phyloP scores from a whole-genome alignment of 805 yeast genomes.

The Ogataea nakhonphanomensis region DNA sequence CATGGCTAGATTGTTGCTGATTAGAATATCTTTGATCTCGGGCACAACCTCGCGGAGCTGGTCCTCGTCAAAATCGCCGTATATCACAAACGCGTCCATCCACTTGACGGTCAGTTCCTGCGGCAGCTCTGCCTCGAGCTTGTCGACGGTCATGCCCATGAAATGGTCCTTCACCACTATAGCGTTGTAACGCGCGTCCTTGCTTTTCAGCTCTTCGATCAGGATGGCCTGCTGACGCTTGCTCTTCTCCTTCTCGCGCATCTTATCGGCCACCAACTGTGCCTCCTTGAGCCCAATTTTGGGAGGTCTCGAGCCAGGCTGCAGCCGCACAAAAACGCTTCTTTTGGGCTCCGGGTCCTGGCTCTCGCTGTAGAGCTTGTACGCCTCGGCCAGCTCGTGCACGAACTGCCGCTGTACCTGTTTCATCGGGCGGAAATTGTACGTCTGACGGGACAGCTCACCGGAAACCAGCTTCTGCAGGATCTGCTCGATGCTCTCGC shows the following conservation, averaged over 20 bases:
- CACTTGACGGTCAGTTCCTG: constrained; percentile 35
- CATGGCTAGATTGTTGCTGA: constrained; percentile 45
- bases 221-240: constrained; percentile 28
- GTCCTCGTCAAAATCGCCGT: constrained; percentile 34
- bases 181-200: constrained; percentile 43
- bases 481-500: constrained; percentile 55
- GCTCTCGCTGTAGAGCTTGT: constrained; percentile 59
- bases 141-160: constrained; percentile 49
- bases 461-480: constrained; percentile 48
- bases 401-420: constrained; percentile 65
- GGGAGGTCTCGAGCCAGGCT: constrained; percentile 37
- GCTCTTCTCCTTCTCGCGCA: constrained; percentile 26
- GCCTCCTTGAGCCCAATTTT: constrained; percentile 45
- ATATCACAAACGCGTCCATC: constrained; percentile 40
- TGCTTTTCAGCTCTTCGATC: constrained; percentile 24
- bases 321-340: constrained; percentile 57
- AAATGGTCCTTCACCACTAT: constrained; percentile 51
- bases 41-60: constrained; percentile 39
- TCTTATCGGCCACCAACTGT: constrained; percentile 32
- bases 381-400: constrained; percentile 62
- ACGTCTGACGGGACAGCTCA: constrained; percentile 34
- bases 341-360: constrained; percentile 82
- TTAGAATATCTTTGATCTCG: constrained; percentile 36
- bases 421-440: constrained; percentile 74
- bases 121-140: constrained; percentile 34